Evolutionary conservation across 2,329 filamentous ascomycete species (phyloP).

Genomic region (Colletotrichum tropicale): DNA sequence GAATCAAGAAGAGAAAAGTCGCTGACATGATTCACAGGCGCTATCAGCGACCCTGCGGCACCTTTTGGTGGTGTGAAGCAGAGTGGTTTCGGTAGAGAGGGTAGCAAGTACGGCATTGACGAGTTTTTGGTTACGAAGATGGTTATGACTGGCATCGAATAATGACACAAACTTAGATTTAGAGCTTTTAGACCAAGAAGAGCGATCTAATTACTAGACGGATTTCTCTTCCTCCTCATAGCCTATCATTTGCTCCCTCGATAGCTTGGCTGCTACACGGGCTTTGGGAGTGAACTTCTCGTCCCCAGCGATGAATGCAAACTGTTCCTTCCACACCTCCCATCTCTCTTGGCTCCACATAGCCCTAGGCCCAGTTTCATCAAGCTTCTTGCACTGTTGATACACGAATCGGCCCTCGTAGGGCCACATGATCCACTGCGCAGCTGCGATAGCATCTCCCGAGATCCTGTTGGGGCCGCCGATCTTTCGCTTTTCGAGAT

Average conservation of each 20-base stretch:
- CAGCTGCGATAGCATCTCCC: neutral
- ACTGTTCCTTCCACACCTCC: neutral
- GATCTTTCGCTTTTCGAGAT: neutral
- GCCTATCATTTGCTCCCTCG: neutral
- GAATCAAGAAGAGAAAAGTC: accelerated
- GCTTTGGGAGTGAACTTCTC: neutral
- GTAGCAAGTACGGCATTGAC: slow-evolving; percentile 40
- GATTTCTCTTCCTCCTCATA: neutral
- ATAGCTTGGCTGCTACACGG: neutral
- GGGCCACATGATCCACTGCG: neutral
- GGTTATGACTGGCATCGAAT: slow-evolving; percentile 20
- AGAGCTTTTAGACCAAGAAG: neutral
- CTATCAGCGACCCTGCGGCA: slow-evolving; percentile 41
- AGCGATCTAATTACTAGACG: neutral
- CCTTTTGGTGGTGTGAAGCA: slow-evolving; percentile 54
- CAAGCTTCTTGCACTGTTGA: neutral
- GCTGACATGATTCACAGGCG: neutral
- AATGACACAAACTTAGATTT: neutral
- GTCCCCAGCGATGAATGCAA: neutral
- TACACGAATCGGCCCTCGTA: neutral
- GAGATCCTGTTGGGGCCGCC: neutral
- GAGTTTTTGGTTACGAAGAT: slow-evolving; percentile 21
- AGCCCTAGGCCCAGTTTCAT: neutral
- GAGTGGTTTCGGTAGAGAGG: slow-evolving; percentile 50
- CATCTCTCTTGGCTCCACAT: neutral